A percentile compares a stretch with the other conserved stretches of the same genome.
phyloP scores from a whole-genome alignment of 768 basidiomycete genomes.

The Panaeolus papilionaceus region DNA sequence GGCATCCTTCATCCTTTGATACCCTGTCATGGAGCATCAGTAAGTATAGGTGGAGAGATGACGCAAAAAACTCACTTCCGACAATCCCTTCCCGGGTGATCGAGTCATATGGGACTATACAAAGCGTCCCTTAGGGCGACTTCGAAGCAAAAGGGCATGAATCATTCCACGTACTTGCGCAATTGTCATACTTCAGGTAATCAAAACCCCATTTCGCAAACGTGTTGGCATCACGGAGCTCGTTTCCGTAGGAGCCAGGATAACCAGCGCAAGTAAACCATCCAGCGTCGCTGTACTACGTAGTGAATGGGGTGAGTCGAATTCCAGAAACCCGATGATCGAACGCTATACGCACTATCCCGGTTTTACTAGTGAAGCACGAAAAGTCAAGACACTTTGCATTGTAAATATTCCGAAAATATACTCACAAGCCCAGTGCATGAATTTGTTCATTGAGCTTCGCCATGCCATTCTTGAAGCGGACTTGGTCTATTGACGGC shows the following conservation, averaged over 20 bases:
- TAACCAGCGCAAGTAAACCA: constrained; percentile 72
- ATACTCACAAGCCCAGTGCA: constrained; percentile 58
- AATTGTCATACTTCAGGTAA: constrained; percentile 72
- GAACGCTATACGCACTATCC: constrained; percentile 40
- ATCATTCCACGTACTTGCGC: constrained; percentile 46
- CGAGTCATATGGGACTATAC: constrained; percentile 59
- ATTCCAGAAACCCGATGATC: neutral
- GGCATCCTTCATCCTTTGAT: constrained; percentile 64
- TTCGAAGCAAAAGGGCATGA: neutral
- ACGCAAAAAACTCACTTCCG: constrained; percentile 47
- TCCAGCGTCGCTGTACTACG: constrained; percentile 74
- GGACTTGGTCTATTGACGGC: constrained; percentile 44
- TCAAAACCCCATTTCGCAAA: constrained; percentile 75
- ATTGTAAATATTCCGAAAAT: neutral
- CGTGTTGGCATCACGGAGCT: constrained; percentile 61
- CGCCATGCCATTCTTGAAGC: constrained; percentile 66
- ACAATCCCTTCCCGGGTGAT: constrained; percentile 60
- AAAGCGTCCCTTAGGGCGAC: neutral
- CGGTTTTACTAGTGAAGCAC: constrained; percentile 40
- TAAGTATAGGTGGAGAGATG: neutral
- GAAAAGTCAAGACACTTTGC: neutral
- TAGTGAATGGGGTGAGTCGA: constrained; percentile 52
- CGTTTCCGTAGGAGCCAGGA: constrained; percentile 70
- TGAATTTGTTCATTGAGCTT: constrained; percentile 62
- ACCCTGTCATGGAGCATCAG: constrained; percentile 44